A percentile compares a stretch with the other conserved stretches of the same genome.
Conservation (phyloP, 2,329 filamentous ascomycete species). For the Phialophora expanda region DNA sequence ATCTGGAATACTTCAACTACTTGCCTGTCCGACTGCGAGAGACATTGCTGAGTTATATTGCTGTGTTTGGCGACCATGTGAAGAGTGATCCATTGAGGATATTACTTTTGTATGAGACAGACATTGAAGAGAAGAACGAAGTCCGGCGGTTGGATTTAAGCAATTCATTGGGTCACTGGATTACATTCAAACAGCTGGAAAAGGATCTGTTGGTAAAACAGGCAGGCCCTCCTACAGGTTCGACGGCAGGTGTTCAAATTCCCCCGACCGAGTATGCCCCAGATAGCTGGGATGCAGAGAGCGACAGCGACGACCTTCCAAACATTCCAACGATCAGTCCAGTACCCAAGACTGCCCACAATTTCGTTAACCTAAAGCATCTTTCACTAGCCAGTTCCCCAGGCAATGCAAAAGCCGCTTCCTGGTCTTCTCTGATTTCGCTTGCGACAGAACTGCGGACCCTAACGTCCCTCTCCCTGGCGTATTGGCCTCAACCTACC, state of each 20-base stretch:
- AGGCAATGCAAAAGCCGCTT: constrained; percentile 45
- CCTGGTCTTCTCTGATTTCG: constrained; percentile 61
- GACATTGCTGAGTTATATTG: constrained; percentile 62
- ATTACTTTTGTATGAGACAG: constrained; percentile 50
- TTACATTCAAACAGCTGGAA: constrained; percentile 56
- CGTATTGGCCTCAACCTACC: constrained; percentile 65
- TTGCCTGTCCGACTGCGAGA: constrained; percentile 60
- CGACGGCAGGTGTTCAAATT: neutral
- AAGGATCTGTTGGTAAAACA: constrained; percentile 48
- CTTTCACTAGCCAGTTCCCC: constrained; percentile 63
- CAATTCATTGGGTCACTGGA: constrained; percentile 54
- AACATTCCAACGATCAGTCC: neutral
- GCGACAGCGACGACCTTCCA: constrained; percentile 24
- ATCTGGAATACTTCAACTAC: constrained; percentile 59
- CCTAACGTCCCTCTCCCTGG: constrained; percentile 66
- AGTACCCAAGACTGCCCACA: constrained; percentile 27
- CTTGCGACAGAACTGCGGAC: constrained; percentile 60
- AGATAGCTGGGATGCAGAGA: constrained; percentile 50
- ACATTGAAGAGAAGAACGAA: constrained; percentile 46
- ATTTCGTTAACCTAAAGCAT: constrained; percentile 60
- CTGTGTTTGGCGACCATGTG: constrained; percentile 53
- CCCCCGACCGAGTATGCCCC: constrained; percentile 35
- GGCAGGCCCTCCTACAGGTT: constrained; percentile 28
- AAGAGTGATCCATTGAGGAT: constrained; percentile 55
- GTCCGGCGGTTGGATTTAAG: constrained; percentile 60